Conservation (phyloP, 2,329 filamentous ascomycete species). For the Orbilia ellipsospora region DNA sequence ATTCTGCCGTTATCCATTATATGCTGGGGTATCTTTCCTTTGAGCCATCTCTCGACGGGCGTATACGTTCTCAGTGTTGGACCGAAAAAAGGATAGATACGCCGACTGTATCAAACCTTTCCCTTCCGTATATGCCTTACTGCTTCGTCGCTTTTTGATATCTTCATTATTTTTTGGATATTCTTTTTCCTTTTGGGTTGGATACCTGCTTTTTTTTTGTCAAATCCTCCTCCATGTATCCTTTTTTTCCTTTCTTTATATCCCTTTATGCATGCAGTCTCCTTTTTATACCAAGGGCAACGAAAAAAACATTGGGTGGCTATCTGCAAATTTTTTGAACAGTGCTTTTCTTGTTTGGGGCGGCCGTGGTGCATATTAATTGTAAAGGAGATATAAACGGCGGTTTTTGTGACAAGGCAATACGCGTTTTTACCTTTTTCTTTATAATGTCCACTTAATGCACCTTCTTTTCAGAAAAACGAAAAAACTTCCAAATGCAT, state of each 20-base stretch:
- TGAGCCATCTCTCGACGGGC: slow-evolving; percentile 50
- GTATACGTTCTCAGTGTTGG: slow-evolving; percentile 54
- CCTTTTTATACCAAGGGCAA: slow-evolving; percentile 56
- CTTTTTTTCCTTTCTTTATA: slow-evolving; percentile 29
- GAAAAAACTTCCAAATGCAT: slow-evolving; percentile 53
- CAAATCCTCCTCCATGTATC: slow-evolving; percentile 47
- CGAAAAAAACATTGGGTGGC: slow-evolving; percentile 55
- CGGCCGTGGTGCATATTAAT: slow-evolving; percentile 54
- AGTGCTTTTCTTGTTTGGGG: slow-evolving; percentile 39
- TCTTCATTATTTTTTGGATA: slow-evolving; percentile 1
- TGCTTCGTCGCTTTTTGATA: slow-evolving; percentile 11
- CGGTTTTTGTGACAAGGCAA: slow-evolving; percentile 55
- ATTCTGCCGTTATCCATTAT: slow-evolving; percentile 53
- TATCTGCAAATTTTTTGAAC: slow-evolving; percentile 51
- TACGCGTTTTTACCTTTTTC: slow-evolving; percentile 56
- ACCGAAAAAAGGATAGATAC: slow-evolving; percentile 52
- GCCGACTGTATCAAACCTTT: slow-evolving; percentile 45
- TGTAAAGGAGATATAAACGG: slow-evolving; percentile 56
- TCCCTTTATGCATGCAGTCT: slow-evolving; percentile 51
- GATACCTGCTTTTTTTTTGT: slow-evolving; percentile 50
- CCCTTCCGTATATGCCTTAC: slow-evolving; percentile 38
- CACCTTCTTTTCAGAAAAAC: slow-evolving; percentile 26
- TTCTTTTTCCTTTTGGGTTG: slow-evolving; percentile 46
- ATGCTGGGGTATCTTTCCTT: slow-evolving; percentile 45
- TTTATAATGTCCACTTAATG: slow-evolving; percentile 54